Conservation (phyloP, 441 rosid genomes). For the Rhodomyrtus psidioides region DNA sequence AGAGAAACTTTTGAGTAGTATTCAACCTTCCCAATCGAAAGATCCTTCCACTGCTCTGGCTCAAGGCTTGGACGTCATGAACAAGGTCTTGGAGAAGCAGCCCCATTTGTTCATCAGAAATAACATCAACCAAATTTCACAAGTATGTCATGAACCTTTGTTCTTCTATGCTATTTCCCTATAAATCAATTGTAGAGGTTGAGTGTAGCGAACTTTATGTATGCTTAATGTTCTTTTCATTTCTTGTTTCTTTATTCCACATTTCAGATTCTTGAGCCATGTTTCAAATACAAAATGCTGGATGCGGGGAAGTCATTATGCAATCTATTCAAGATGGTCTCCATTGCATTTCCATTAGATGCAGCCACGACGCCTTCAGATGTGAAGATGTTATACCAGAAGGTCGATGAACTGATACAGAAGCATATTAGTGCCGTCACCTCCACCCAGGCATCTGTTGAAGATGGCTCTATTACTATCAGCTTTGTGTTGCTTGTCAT, state of each 20-base stretch:
- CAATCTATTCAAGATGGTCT: constrained; percentile 91
- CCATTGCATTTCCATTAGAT: constrained; percentile 79
- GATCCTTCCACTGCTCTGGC: constrained; percentile 95
- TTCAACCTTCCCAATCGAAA: constrained; percentile 88
- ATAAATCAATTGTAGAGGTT: not conserved
- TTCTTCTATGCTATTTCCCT: constrained; percentile 6
- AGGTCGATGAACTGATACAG: constrained; percentile 84
- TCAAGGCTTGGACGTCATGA: constrained; percentile 98
- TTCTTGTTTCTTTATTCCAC: constrained; percentile 5
- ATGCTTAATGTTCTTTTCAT: not conserved
- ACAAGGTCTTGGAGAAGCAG: constrained; percentile 96
- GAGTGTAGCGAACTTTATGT: not conserved
- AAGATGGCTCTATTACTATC: constrained; percentile 69
- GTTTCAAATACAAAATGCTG: constrained; percentile 88
- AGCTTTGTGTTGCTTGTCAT: constrained; percentile 87
- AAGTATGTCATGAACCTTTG: constrained; percentile 35
- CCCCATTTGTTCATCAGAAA: constrained; percentile 89
- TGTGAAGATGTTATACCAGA: constrained; percentile 68
- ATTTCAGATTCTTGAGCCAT: constrained; percentile 86
- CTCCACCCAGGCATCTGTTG: constrained; percentile 56
- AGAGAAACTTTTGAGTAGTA: constrained; percentile 79
- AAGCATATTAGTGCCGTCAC: constrained; percentile 62
- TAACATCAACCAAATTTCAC: constrained; percentile 87
- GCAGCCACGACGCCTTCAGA: constrained; percentile 57
- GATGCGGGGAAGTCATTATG: constrained; percentile 96